Conservation (phyloP, 2,329 filamentous ascomycete genomes). For the Aureobasidium sp. region DNA sequence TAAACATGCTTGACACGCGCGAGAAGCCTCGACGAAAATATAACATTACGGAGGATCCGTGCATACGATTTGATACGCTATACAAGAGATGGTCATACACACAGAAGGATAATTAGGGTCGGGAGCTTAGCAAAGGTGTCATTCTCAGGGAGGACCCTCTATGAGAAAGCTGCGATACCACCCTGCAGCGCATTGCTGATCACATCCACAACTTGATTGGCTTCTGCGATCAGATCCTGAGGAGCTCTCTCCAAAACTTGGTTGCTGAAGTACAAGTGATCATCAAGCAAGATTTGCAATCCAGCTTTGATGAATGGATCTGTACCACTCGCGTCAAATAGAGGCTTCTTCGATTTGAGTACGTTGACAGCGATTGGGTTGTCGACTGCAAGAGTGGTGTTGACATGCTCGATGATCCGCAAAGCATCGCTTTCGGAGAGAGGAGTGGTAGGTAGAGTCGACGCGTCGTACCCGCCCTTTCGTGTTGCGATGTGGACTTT, state of each 20-base stretch:
- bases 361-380: background rate
- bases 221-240: background rate
- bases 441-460: background rate
- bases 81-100: no score
- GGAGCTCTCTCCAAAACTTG: background rate
- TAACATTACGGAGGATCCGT: no score
- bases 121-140: background rate
- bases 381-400: slow-evolving; percentile 1
- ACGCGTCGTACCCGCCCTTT: background rate
- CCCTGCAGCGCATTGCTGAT: slow-evolving; percentile 6
- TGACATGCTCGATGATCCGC: background rate
- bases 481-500: background rate
- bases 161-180: background rate
- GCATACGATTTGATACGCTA: no score
- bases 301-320: slow-evolving; percentile 2
- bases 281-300: slow-evolving; percentile 1
- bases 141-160: background rate
- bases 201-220: background rate
- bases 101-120: no score
- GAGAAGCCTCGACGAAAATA: no score
- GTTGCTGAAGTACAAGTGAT: slow-evolving; percentile 6
- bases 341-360: background rate
- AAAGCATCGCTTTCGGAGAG: background rate
- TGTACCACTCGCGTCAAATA: background rate
- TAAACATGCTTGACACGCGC: no score